Percentiles rank a stretch among this genome's conserved stretches.
phyloP scores from a whole-genome alignment of 2,329 filamentous ascomycete genomes.

The Chrysoporthe deuterocubensis region DNA sequence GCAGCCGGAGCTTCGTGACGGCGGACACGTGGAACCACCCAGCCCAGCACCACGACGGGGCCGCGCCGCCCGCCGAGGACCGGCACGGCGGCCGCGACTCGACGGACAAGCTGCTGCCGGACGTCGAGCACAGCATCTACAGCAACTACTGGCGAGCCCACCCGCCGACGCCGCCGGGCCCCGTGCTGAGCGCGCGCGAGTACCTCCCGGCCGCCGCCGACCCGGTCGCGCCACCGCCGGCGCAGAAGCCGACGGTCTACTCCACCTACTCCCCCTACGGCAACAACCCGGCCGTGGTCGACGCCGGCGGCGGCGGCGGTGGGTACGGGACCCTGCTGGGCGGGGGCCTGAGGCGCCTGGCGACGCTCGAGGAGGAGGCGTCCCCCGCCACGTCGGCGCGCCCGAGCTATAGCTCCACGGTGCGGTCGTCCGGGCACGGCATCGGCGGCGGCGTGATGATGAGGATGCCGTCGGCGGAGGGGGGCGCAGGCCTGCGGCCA shows the following conservation, averaged over 20 bases:
- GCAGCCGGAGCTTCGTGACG: slow-evolving; percentile 14
- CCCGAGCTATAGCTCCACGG: background rate
- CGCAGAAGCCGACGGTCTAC: slow-evolving; percentile 1
- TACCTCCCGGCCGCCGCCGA: no score
- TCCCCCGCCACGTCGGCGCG: background rate
- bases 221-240: background rate
- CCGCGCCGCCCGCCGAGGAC: no score
- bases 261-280: background rate
- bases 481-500: background rate
- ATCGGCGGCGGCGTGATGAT: background rate
- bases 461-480: background rate
- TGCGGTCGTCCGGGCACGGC: background rate
- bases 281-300: background rate
- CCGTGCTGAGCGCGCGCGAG: no score
- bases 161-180: no score
- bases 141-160: slow-evolving; percentile 1
- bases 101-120: slow-evolving; percentile 13
- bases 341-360: background rate
- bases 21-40: background rate
- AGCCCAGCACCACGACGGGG: no score
- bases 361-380: background rate
- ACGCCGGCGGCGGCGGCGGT: background rate
- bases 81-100: background rate
- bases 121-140: background rate
- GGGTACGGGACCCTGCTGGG: background rate